Evolutionary conservation across 352 stramenopile genomes (phyloP).

Genomic region (Globisporangium uncinulatum): DNA sequence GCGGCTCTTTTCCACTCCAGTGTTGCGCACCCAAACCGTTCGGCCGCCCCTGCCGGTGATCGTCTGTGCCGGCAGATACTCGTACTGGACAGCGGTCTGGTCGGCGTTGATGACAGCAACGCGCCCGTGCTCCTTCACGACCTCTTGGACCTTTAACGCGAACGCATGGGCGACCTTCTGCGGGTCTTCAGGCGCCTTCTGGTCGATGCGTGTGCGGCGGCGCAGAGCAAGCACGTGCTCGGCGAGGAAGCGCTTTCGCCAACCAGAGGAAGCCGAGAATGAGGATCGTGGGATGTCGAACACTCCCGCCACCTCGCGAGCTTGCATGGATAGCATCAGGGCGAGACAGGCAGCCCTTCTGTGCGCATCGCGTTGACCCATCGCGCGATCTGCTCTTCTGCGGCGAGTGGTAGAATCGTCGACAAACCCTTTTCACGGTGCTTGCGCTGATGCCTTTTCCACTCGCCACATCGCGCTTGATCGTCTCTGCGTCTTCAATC

Average conservation of each 20-base stretch:
- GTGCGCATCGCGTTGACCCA: background rate
- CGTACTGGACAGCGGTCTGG: conserved; percentile 19
- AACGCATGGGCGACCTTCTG: too few relatives aligned
- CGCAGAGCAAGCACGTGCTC: too few relatives aligned
- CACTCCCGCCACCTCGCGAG: too few relatives aligned
- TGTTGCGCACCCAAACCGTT: conserved; percentile 17
- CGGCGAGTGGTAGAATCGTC: background rate
- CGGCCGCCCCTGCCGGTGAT: conserved; percentile 6
- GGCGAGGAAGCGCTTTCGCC: too few relatives aligned
- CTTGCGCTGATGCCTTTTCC: background rate
- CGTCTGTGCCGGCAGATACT: conserved; percentile 19
- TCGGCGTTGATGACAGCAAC: conserved; percentile 15
- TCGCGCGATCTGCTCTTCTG: conserved; percentile 2
- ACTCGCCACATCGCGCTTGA: background rate
- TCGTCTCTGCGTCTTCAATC: background rate
- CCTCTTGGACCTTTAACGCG: background rate
- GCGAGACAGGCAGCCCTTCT: background rate
- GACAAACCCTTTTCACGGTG: background rate
- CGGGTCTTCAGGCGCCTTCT: too few relatives aligned
- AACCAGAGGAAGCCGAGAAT: too few relatives aligned
- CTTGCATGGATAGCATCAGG: too few relatives aligned
- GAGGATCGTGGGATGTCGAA: too few relatives aligned
- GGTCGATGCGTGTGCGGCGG: too few relatives aligned
- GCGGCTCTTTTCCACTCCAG: conserved; percentile 15
- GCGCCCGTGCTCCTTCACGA: conserved; percentile 10